Evolutionary conservation across 78 protist species (phyloP), one percentile per base, ranked within the genome.

Genomic region (Emiliania huxleyi): DNA sequence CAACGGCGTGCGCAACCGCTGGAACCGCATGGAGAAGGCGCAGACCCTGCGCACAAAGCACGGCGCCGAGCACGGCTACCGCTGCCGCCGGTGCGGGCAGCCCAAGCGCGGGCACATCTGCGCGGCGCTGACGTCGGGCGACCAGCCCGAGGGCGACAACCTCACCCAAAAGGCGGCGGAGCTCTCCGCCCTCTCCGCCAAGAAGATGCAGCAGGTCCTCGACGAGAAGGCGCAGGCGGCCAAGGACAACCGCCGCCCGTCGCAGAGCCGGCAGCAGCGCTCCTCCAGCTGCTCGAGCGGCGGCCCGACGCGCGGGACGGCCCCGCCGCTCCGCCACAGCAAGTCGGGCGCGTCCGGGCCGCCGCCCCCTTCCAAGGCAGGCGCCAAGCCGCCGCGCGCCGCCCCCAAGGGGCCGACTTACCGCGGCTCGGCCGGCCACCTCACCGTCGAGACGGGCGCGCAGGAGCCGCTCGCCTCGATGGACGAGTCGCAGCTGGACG

Each of bases 81-180:
- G 46, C 43, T 79, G 87, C 87, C 87, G 87, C n/a, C 87, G 87
- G 3, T 79, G 87, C 46, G 87, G 87, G 49, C 87, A 79, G 46
- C 87, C 87, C 29, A 79, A 79, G 87, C 87, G 87, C n/a, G 87
- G 87, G n/a, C 87, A 79, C 87, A 40, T 79, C 35, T 79, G 87
- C 87, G 43, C 87, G 48, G 83, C 83, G 23, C 83, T 73, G 19
- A 73, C 83, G 1, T 1, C 1, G 44, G 83, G 83, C 42, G 43
- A 29, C 18, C 15, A 3, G 43, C 83, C 43, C 37, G 83, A 29
- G 22, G 83, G 83, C 37, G 42, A 73, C 83, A 18, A 37, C 33
- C 42, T 73, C 33, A 0, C 37, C 33, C 37, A 73, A 18, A 73
- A 73, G 83, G 83, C 83, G 37, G 44, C 37, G 5, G 83, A 18